Conservation (phyloP, 148 eudicot species). For the Cornus controversa region DNA sequence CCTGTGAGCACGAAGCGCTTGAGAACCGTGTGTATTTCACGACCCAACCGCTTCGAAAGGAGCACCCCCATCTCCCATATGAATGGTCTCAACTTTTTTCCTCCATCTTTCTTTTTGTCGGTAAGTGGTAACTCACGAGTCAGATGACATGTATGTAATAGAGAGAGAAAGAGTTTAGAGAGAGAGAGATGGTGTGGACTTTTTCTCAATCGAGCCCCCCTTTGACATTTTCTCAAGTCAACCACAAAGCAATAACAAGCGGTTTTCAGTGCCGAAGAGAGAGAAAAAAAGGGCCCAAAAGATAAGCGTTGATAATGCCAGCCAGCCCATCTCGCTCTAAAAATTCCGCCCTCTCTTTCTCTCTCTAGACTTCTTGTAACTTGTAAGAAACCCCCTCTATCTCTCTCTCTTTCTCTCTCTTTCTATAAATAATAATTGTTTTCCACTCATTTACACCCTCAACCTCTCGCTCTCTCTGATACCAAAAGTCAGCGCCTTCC, state of each 20-base stretch:
- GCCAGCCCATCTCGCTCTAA: background rate
- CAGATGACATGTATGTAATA: background rate
- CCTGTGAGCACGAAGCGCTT: background rate
- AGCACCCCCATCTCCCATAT: background rate
- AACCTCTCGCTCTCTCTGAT: conserved; percentile 20
- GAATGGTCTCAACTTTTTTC: conserved; percentile 1
- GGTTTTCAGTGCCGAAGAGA: background rate
- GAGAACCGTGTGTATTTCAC: background rate
- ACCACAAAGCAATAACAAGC: conserved; percentile 3
- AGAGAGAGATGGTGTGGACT: conserved; percentile 30
- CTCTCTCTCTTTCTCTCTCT: conserved; percentile 15
- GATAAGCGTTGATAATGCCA: conserved; percentile 13
- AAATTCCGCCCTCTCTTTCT: background rate
- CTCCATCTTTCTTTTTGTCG: conserved; percentile 28
- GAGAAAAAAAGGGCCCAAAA: background rate
- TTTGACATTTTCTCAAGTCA: conserved; percentile 37
- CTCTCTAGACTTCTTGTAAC: background rate
- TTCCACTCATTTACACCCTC: conserved; percentile 8
- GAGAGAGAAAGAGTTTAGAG: background rate
- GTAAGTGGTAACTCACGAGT: conserved; percentile 24
- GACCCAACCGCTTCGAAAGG: background rate
- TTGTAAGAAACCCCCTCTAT: background rate
- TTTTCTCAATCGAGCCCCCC: conserved; percentile 7
- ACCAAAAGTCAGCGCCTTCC: conserved; percentile 72
- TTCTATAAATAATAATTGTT: conserved; percentile 30